phyloP scores from a whole-genome alignment of 2,329 filamentous ascomycete genomes.

The Pseudogymnoascus destructans region DNA sequence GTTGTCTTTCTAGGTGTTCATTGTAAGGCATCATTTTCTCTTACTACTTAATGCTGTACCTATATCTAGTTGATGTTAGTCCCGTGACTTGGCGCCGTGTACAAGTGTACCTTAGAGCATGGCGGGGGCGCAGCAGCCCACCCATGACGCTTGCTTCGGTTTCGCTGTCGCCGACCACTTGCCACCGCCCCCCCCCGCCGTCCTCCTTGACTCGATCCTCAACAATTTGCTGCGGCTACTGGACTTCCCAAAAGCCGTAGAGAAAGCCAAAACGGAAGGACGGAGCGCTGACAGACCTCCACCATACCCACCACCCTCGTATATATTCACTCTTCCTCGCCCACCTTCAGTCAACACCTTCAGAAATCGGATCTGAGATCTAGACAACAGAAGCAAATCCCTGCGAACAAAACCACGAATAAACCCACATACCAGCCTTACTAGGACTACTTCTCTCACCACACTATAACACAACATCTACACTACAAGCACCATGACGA shows the following conservation, averaged over 20 bases:
- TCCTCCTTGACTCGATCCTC: constrained; percentile 18
- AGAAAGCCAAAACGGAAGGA: neutral
- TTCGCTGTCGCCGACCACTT: constrained; percentile 7
- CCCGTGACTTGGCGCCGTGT: constrained; percentile 7
- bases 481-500: constrained; percentile 6
- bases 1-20: neutral
- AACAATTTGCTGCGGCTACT: constrained; percentile 9
- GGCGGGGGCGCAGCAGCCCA: constrained; percentile 6
- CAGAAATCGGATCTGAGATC: neutral
- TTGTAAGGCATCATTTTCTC: neutral
- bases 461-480: neutral
- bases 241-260: neutral
- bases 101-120: neutral
- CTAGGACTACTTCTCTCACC: neutral
- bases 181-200: constrained; percentile 18
- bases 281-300: neutral
- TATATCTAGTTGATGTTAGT: neutral
- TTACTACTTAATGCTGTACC: neutral
- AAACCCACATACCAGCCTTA: neutral
- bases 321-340: neutral
- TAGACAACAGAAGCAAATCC: neutral
- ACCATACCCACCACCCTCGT: neutral
- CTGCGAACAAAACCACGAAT: neutral
- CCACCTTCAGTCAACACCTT: neutral
- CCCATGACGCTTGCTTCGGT: constrained; percentile 5